Conservation (phyloP, 331 rosid genomes). For the Quercus tomentella region DNA sequence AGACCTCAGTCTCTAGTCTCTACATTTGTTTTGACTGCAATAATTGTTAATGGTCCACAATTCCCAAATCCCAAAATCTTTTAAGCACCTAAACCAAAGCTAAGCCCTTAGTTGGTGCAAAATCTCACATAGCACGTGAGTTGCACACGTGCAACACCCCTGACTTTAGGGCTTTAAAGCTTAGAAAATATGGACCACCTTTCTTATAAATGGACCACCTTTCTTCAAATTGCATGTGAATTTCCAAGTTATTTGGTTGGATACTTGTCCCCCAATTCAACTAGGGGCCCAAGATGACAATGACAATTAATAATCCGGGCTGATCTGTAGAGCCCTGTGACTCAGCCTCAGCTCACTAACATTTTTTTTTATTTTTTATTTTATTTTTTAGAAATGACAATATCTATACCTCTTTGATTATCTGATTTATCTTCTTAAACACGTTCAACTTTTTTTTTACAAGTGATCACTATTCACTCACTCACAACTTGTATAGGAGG, state of each 20-base stretch:
- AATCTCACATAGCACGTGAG: slow-evolving; percentile 24
- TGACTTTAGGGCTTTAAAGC: neutral
- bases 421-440: too few species aligned
- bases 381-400: too few species aligned
- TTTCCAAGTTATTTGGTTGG: neutral
- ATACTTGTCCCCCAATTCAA: neutral
- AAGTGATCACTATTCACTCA: too few species aligned
- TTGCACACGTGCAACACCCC: slow-evolving; percentile 32
- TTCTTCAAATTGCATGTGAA: neutral
- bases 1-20: neutral
- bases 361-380: too few species aligned
- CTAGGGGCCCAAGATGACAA: neutral
- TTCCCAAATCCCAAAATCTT: neutral
- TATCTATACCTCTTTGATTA: too few species aligned
- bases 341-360: too few species aligned
- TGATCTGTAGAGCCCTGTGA: too few species aligned
- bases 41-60: slow-evolving; percentile 12
- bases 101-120: neutral
- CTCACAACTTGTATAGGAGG: too few species aligned
- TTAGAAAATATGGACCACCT: neutral
- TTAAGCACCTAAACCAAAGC: neutral
- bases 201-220: neutral
- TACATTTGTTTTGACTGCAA: neutral
- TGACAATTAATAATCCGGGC: neutral
- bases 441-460: too few species aligned